Percentiles rank a stretch among this genome's conserved stretches.
phyloP scores from a whole-genome alignment of 2,329 filamentous ascomycete species.

The Pseudogymnoascus verrucosus region DNA sequence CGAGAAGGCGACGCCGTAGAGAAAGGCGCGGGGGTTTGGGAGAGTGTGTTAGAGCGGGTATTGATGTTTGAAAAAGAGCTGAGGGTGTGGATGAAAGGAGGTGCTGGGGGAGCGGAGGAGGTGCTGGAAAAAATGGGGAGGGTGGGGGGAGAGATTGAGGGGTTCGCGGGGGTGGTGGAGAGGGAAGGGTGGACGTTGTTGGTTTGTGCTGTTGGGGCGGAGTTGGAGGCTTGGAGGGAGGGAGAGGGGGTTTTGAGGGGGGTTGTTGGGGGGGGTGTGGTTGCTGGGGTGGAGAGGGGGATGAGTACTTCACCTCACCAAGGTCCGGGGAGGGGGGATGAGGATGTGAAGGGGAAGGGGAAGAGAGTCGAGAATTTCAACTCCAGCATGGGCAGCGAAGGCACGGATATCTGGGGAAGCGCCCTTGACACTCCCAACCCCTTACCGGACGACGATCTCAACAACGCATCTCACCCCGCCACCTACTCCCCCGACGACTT shows the following conservation, averaged over 20 bases:
- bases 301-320: background rate
- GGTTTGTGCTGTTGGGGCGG: constrained; percentile 67
- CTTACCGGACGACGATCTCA: background rate
- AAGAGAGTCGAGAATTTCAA: background rate
- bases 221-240: constrained; percentile 58
- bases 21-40: constrained; percentile 61
- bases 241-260: constrained; percentile 47
- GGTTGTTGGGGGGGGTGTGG: background rate
- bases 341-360: background rate
- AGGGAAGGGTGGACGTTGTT: constrained; percentile 63
- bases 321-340: background rate
- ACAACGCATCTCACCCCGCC: background rate
- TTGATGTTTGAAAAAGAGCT: constrained; percentile 58
- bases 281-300: background rate
- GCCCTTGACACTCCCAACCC: background rate
- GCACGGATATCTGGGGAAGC: background rate
- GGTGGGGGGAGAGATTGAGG: too few relatives aligned
- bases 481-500: background rate
- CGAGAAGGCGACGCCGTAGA: constrained; percentile 58
- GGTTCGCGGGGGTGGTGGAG: too few relatives aligned
- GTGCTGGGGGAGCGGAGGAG: constrained; percentile 25
- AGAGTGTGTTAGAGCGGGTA: constrained; percentile 50
- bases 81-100: constrained; percentile 43
- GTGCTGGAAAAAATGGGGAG: constrained; percentile 39
- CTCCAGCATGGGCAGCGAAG: background rate